These are phyloP conservation scores for Aspergillus sp. DNA, from an alignment of 2,329 filamentous ascomycete genomes.

Conservation along the genomic window DNA sequence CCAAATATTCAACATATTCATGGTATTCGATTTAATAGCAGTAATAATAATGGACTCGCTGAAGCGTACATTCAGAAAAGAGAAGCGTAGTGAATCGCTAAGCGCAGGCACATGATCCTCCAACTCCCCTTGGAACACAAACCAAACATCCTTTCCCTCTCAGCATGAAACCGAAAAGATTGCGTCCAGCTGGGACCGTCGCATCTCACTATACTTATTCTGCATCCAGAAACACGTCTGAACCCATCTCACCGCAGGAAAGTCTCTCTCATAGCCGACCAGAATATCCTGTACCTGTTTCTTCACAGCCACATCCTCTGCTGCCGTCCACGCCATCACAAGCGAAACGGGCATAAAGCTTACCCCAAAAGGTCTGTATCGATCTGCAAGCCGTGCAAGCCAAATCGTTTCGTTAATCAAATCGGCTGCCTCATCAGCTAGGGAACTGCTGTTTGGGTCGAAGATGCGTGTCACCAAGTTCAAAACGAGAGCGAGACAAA, in stretches of 20 bases:
- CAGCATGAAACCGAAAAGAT: background rate
- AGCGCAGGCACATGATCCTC: background rate
- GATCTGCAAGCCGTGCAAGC: conserved; percentile 14
- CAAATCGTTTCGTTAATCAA: conserved; percentile 16
- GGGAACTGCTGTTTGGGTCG: conserved; percentile 10
- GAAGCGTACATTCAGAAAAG: background rate
- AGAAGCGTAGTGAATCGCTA: background rate
- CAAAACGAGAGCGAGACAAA: conserved; percentile 18
- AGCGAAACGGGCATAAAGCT: conserved; percentile 21
- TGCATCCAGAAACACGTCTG: conserved; percentile 7
- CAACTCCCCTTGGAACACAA: background rate
- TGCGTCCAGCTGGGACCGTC: background rate
- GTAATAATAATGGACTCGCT: background rate
- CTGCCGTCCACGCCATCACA: conserved; percentile 17
- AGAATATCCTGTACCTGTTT: conserved; percentile 15
- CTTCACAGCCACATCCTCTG: conserved; percentile 14
- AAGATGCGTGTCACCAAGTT: conserved; percentile 21
- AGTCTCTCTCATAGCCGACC: conserved; percentile 22
- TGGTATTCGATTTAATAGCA: background rate
- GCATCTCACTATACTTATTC: conserved; percentile 6
- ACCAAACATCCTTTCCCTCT: background rate
- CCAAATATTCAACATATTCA: background rate
- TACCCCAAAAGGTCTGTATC: conserved; percentile 22
- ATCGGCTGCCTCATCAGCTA: conserved; percentile 12
- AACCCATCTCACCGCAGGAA: conserved; percentile 18